A percentile compares a stretch with the other conserved stretches of the same genome.
These are phyloP conservation scores for Podila epigama DNA, from an alignment of 192 early-diverging fungal genomes.

Conservation along the genomic window DNA sequence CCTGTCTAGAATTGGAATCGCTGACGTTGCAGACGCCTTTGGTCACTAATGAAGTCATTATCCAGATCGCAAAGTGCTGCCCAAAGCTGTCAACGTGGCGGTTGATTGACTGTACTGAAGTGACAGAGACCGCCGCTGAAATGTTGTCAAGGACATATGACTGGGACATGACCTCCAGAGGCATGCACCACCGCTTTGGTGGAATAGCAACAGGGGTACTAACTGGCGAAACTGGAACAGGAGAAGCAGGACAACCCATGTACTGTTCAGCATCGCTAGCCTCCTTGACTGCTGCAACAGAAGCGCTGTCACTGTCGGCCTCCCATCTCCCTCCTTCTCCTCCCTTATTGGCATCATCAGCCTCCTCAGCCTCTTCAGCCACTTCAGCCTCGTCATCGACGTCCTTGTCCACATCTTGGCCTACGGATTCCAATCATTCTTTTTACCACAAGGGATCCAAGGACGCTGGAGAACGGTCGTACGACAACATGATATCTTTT, in stretches of 20 bases:
- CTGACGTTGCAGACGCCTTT: slow-evolving; percentile 17
- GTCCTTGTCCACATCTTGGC: slow-evolving; percentile 1
- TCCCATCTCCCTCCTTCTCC: background rate
- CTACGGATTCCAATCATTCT: background rate
- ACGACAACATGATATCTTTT: too few species aligned
- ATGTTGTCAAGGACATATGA: slow-evolving; percentile 4
- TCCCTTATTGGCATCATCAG: background rate
- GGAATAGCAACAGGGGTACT: background rate
- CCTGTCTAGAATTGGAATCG: slow-evolving; percentile 22
- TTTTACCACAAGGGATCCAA: background rate
- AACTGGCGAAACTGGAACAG: too few species aligned
- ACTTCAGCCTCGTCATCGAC: background rate
- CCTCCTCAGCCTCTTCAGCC: background rate
- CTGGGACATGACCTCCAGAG: background rate
- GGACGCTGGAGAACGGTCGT: background rate
- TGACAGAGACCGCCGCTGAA: slow-evolving; percentile 3
- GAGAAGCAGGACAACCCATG: too few species aligned
- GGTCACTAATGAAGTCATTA: slow-evolving; percentile 12
- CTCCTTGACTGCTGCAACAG: background rate
- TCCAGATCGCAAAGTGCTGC: slow-evolving; percentile 17
- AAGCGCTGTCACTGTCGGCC: background rate
- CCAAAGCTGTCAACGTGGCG: slow-evolving; percentile 18
- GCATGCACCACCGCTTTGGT: background rate
- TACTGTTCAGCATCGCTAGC: background rate
- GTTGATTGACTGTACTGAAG: slow-evolving; percentile 14